Percentiles rank a stretch among this genome's conserved stretches.
phyloP scores from a whole-genome alignment of 371 early-diverging fungal genomes.

The Sanchytrium tribonematis region DNA sequence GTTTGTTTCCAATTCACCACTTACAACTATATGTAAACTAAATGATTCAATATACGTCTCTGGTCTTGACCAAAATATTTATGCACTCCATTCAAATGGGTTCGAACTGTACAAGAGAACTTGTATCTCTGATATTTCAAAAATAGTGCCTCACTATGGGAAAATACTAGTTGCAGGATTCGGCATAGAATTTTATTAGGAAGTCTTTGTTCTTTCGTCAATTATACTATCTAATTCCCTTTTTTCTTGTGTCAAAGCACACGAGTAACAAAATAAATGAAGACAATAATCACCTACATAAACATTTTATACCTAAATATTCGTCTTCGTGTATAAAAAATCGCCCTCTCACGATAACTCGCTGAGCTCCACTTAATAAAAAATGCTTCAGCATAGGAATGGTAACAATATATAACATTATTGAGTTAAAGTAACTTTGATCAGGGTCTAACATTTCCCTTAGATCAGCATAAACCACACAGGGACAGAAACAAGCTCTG shows the following conservation, averaged over 20 bases:
- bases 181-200: not conserved
- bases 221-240: not conserved
- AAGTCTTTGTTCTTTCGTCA: not conserved
- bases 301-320: not conserved
- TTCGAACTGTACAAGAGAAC: not conserved
- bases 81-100: not conserved
- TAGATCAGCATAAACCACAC: constrained; percentile 1
- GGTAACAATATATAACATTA: not conserved
- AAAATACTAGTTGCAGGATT: not conserved
- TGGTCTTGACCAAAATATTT: not conserved
- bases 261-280: not conserved
- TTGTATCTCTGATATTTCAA: not conserved
- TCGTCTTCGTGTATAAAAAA: not conserved
- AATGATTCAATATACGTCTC: not conserved
- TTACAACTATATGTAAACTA: not conserved
- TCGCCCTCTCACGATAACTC: not conserved
- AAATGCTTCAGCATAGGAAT: not conserved
- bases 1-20: not conserved
- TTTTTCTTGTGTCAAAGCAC: not conserved
- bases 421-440: not conserved
- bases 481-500: not conserved
- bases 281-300: not conserved
- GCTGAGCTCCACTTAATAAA: not conserved
- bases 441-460: not conserved
- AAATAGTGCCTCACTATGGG: not conserved